These are phyloP conservation scores for Parachaetomium inaequale DNA, from an alignment of 495 filamentous ascomycete genomes.

Conservation along the genomic window DNA sequence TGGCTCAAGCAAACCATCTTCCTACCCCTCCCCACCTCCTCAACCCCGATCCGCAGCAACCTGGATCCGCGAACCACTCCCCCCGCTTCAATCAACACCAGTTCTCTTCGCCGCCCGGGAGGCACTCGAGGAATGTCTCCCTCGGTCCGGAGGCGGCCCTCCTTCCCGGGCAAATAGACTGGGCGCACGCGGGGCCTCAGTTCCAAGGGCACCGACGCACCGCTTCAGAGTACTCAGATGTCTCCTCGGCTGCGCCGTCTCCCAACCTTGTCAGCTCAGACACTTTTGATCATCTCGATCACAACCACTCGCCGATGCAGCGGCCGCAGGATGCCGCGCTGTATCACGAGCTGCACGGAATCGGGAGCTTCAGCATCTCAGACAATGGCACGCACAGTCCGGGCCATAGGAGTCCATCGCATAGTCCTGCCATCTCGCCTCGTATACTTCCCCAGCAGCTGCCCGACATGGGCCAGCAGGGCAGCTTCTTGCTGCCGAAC, in stretches of 20 bases:
- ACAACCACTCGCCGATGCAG: conserved; percentile 76
- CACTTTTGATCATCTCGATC: conserved; percentile 68
- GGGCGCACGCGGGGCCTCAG: conserved; percentile 60
- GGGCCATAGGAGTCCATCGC: conserved; percentile 66
- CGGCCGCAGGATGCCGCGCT: conserved; percentile 65
- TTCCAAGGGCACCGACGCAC: conserved; percentile 77
- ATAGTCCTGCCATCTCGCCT: conserved; percentile 85
- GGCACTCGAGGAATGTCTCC: conserved; percentile 74
- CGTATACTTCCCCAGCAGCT: conserved; percentile 71
- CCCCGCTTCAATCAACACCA: conserved; percentile 56
- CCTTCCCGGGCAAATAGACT: conserved; percentile 63
- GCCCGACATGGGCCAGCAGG: conserved; percentile 46
- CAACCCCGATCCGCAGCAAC: conserved; percentile 55
- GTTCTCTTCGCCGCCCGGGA: conserved; percentile 50
- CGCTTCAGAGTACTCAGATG: conserved; percentile 87
- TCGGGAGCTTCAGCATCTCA: conserved; percentile 77
- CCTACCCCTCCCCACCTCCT: conserved; percentile 69
- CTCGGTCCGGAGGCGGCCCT: conserved; percentile 75
- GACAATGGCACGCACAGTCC: conserved; percentile 59
- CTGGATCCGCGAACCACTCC: conserved; percentile 54
- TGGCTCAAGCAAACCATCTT: conserved; percentile 57
- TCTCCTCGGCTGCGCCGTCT: conserved; percentile 73
- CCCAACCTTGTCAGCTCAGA: conserved; percentile 78
- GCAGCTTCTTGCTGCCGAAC: conserved; percentile 49
- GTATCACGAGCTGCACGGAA: conserved; percentile 72